Evolutionary conservation across 352 stramenopile genomes (phyloP), one percentile per base, ranked within the genome.

Genomic region (Phytophthora capsici): DNA sequence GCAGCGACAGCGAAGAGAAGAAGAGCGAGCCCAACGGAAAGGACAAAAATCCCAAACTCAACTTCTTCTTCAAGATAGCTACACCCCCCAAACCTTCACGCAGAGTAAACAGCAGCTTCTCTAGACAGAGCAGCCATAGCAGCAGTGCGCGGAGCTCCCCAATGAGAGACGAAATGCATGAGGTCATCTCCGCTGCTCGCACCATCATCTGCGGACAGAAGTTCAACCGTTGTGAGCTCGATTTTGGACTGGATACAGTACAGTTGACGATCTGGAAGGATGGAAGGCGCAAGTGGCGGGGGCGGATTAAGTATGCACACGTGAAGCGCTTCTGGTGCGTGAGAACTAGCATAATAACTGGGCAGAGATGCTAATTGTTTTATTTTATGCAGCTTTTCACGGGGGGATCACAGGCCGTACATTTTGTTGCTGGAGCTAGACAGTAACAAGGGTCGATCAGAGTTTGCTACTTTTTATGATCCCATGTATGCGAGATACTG

Each of bases 391-490:
- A 86, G 77, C 38, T 82, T 80, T 13, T 71, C 72, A 9, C 59
- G 23, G 20, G 60, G 51, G 1, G 30, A 71, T n/a, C 36, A 45
- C 3, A 52, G 77, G 10, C 84, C 81, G 8, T 90, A 82, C 48
- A 78, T 89, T 63, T 41, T 87, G 23, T 61, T 92, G 45, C 34
- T 92, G 28, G 60, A 89, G 56, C 38, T 92, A 17, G 57, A 73
- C 14, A 41, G 57, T n/a, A 51, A 51, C 0, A 65, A 57, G 40
- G 68, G 63, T 0, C 28, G 69, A 8, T 78, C 71, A 6, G 43
- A 66, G 1, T 86, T 92, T 55, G 66, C 71, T 0, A 52, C 66
- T 23, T 88, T 90, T 48, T 92, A 80, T 48, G 84, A 92, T 60
- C 61, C 71, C 6, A 76, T 90, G 16, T 87, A 78, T 44, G 81